Evolutionary conservation across 2,329 filamentous ascomycete genomes (phyloP), one percentile per base, ranked within the genome.

Genomic region (Trichoderma sp.): DNA sequence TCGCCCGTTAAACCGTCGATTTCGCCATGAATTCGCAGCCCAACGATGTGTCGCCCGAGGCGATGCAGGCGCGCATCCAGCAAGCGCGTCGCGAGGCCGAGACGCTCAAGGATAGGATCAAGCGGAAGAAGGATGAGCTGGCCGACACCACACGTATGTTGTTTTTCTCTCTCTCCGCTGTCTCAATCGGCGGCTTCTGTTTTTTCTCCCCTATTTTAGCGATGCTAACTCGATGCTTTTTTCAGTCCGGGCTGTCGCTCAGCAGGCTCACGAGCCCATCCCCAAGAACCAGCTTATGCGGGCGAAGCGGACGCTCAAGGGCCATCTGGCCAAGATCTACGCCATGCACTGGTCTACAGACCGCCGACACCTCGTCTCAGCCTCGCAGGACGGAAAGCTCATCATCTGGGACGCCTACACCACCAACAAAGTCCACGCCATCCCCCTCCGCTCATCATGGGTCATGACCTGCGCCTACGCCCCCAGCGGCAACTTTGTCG

Each of bases 291-390:
- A 90, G 81, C 89, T 95, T 81, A 98, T 99, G 96, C 97, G 96
- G 88, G 93, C 95, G 75, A 96, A 97, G 86, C 93, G 94, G 79
- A 98, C 95, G 65, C 88, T 99, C 76, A 98, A 98, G 86, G 96
- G 96, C 76, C 96, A 99, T 88, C 86, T 99, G 76, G 96, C 96
- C 78, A 99, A 99, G 86, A 99, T 99, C 79, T 99, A 99, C 84
- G 96, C 96, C 78, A 99, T 99, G 96, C 96, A 99, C 87, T 99
- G 96, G 96, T 98, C 96, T 39, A 99, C 96, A 75, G 96, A 99
- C 84, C 91, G 96, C 80, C 91, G 96, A 83, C 96, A 98, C 84
- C 90, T 98, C 73, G 96, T 99, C 67, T 98, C 96, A 13, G 96
- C 96, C 74, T 99, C 96, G 77, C 96, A 99, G 84, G 96, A 99